Evolutionary conservation across 202 grass and related monocot genomes (phyloP), one percentile per base, ranked within the genome.

Genomic region (Tripidium arundinaceum): DNA sequence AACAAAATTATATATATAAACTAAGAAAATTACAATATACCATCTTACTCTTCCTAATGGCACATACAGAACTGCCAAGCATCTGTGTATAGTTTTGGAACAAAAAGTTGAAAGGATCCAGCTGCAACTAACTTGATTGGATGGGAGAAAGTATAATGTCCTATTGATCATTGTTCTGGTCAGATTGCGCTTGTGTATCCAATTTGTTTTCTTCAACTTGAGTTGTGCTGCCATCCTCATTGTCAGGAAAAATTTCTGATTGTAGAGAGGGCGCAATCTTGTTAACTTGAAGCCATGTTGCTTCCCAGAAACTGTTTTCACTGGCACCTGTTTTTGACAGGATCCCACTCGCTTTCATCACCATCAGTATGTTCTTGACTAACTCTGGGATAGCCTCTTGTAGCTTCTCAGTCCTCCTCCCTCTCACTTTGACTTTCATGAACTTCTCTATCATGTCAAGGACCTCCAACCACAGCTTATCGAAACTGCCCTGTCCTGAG

Each of bases 251-350:
- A 60, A 91, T 72, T 90, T 99, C 88, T 62, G 76, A 61, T 68
- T 88, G 90, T 75, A 99, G 78, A 15, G 80, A 88, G 24, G 85
- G 96, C 0, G 45, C 60, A 78, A 99, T 84, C 58, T 90, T 95
- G 84, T 88, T 88, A 68, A 93, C 90, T 81, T 91, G 89, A 79
- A 87, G 81, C 90, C 90, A 93, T 7, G 96, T 99, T 80, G 90
- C 73, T 55, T 93, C 96, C 90, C 92, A 96, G 69, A 93, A 86
- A 65, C 83, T 90, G 54, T 93, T 92, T 33, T 78, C 86, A 7
- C 67, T 77, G 19, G 78, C 73, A 54, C 75, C 80, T 36, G 74
- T 70, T 29, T 89, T 99, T 21, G 71, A 90, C 26, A 99, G 88
- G 45, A 87, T 70, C 41, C 88, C 92, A 77, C 58, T 90, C 18